Percentiles rank a stretch among this genome's conserved stretches.
phyloP scores from a whole-genome alignment of 2,329 filamentous ascomycete genomes.

The Neoarthrinium moseri region DNA sequence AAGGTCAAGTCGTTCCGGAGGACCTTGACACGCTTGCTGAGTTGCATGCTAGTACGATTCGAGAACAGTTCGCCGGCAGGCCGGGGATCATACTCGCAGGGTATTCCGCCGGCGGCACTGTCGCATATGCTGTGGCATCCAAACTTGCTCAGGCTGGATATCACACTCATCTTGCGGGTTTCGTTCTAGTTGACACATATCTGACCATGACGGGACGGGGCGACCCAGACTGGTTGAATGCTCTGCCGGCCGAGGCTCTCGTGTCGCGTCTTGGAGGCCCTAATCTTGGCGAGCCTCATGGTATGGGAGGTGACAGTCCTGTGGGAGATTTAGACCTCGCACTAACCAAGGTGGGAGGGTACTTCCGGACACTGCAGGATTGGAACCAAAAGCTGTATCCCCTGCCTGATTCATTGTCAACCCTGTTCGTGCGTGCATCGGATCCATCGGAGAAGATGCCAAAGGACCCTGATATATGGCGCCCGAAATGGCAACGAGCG shows the following conservation, averaged over 20 bases:
- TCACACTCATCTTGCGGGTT: slow-evolving; percentile 1
- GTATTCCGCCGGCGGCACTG: slow-evolving; percentile 4
- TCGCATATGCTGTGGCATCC: slow-evolving; percentile 4
- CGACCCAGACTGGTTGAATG: slow-evolving; percentile 6
- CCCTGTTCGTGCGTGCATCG: slow-evolving; percentile 1
- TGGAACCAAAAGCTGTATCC: slow-evolving; percentile 6
- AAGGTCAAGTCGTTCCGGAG: slow-evolving; percentile 1
- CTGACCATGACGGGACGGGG: slow-evolving; percentile 7
- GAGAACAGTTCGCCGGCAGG: slow-evolving; percentile 1
- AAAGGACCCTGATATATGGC: slow-evolving; percentile 5
- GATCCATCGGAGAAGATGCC: slow-evolving; percentile 7
- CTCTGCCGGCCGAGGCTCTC: slow-evolving; percentile 2
- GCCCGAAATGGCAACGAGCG: slow-evolving; percentile 5
- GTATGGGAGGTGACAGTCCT: slow-evolving; percentile 3
- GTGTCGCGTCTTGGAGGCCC: slow-evolving; percentile 5
- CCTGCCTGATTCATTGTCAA: slow-evolving; percentile 5
- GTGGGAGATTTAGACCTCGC: slow-evolving; percentile 8
- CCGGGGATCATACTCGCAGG: slow-evolving; percentile 5
- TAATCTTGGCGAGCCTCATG: not conserved
- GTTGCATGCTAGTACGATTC: slow-evolving; percentile 1
- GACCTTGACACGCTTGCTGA: slow-evolving; percentile 6
- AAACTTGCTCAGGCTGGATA: not conserved
- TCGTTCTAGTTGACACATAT: slow-evolving; percentile 6
- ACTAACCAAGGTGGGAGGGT: slow-evolving; percentile 8
- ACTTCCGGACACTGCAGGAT: slow-evolving; percentile 7